Percentiles rank a stretch among this genome's conserved stretches.
These are phyloP conservation scores for Mallotus repandus DNA, from an alignment of 441 rosid genomes.

Conservation along the genomic window DNA sequence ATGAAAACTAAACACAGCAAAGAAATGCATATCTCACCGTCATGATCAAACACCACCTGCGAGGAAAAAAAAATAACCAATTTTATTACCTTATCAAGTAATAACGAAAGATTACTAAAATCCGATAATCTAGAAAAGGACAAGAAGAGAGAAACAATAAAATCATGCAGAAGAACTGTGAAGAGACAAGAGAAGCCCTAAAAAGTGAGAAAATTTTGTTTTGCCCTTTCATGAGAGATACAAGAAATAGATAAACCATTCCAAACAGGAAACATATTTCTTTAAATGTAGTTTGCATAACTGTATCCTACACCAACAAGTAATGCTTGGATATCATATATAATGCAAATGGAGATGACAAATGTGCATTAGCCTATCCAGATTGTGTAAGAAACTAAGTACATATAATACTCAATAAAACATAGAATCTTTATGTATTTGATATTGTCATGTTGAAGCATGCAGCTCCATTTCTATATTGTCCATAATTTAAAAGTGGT, in stretches of 20 bases:
- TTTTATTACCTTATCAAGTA: neutral
- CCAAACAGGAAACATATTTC: neutral
- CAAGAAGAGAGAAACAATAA: neutral
- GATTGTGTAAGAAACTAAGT: neutral
- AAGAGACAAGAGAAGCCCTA: neutral
- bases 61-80: constrained; percentile 26
- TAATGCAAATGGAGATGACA: neutral
- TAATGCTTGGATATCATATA: neutral
- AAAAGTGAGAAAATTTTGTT: neutral
- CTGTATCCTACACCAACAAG: neutral
- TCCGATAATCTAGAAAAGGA: neutral
- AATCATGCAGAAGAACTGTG: neutral
- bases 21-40: constrained; percentile 57
- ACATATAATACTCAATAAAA: too few relatives aligned
- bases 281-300: neutral
- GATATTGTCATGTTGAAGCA: constrained; percentile 3
- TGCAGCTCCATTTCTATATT: neutral
- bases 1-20: neutral
- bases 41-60: constrained; percentile 99
- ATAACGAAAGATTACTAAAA: neutral
- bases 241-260: neutral
- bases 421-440: too few relatives aligned
- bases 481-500: neutral
- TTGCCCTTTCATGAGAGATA: neutral
- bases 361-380: neutral